phyloP scores from a whole-genome alignment of 352 stramenopile genomes.

The Pythium brassicae region DNA sequence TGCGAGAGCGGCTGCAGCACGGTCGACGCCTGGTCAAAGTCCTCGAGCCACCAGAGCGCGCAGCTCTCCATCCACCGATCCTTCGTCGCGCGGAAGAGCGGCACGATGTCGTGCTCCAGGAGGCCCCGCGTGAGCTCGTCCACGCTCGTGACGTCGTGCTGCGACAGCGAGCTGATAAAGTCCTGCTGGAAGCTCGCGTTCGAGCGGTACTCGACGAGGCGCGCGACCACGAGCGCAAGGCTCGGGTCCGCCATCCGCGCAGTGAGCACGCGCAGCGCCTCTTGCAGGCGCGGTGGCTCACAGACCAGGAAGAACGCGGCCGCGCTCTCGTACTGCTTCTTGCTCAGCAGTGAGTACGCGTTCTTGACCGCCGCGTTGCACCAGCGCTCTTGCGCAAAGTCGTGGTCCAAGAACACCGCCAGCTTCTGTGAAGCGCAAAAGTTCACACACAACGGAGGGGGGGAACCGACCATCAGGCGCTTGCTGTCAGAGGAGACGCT shows the following conservation, averaged over 20 bases:
- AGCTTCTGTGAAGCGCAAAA: conserved; percentile 39
- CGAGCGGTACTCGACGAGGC: conserved; percentile 80
- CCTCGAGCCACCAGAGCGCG: conserved; percentile 79
- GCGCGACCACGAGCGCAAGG: conserved; percentile 86
- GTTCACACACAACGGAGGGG: conserved; percentile 5
- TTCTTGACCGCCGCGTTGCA: conserved; percentile 91
- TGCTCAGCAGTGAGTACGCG: conserved; percentile 92
- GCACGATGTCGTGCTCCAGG: conserved; percentile 65
- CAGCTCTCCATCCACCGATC: conserved; percentile 80
- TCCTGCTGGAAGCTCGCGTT: conserved; percentile 48
- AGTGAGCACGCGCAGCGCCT: conserved; percentile 87
- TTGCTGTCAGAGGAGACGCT: background rate
- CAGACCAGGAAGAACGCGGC: conserved; percentile 92
- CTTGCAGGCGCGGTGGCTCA: conserved; percentile 90
- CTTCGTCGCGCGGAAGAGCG: conserved; percentile 46
- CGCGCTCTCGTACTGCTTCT: conserved; percentile 88
- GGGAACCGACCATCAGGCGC: background rate
- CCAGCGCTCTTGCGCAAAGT: conserved; percentile 82
- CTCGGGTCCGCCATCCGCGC: conserved; percentile 84
- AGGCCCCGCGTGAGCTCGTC: conserved; percentile 47
- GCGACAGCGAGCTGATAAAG: conserved; percentile 35
- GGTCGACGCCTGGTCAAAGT: conserved; percentile 77
- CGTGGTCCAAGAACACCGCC: conserved; percentile 69
- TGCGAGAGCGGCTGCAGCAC: conserved; percentile 65
- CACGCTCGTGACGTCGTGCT: conserved; percentile 56